Conservation (phyloP, 78 protist species). For the Protostelium mycophagum region DNA sequence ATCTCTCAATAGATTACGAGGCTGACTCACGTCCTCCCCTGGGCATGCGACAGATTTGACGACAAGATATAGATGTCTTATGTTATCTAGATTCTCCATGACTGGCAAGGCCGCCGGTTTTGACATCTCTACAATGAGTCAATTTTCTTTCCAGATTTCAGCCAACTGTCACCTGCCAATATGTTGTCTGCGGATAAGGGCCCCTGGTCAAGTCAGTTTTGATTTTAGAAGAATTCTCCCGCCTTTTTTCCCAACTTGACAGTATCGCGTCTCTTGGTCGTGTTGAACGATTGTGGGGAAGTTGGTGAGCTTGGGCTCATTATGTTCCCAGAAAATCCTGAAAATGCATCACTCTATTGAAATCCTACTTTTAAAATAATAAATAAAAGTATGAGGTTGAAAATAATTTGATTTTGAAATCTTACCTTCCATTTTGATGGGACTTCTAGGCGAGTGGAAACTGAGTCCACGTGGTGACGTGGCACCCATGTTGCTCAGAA, state of each 20-base stretch:
- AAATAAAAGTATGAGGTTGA: neutral
- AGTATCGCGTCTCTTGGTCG: neutral
- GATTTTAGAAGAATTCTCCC: neutral
- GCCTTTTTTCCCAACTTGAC: neutral
- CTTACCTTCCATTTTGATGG: neutral
- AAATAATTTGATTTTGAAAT: neutral
- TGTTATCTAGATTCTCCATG: neutral
- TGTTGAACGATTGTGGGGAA: too few relatives aligned
- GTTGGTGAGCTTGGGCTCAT: neutral
- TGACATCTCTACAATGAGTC: too few relatives aligned
- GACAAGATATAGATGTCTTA: neutral
- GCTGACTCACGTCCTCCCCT: neutral
- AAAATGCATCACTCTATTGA: neutral
- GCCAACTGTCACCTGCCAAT: neutral
- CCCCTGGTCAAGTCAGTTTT: neutral
- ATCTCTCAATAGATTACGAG: too few relatives aligned
- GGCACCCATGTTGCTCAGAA: too few relatives aligned
- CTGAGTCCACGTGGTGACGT: too few relatives aligned
- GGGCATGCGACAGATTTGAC: neutral
- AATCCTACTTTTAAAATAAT: neutral
- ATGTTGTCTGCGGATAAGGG: neutral
- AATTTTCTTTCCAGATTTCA: neutral
- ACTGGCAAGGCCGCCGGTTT: neutral
- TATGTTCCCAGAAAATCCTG: neutral
- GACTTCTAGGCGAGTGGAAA: neutral